Conservation (phyloP, 106 monocot species). For the Hemerocallis citrina region DNA sequence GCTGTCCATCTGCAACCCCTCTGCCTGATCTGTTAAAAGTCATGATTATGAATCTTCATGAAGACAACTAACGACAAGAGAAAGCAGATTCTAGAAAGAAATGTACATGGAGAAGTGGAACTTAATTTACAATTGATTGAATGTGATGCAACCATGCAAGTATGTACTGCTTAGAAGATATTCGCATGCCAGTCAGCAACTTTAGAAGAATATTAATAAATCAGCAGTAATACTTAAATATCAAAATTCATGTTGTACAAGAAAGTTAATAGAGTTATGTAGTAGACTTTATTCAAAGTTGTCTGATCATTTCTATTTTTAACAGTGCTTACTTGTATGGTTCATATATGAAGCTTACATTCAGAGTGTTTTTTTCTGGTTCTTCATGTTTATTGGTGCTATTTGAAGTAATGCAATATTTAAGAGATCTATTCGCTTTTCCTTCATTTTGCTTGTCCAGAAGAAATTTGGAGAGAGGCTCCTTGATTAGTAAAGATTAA, state of each 20-base stretch:
- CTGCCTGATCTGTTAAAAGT: conserved; percentile 35
- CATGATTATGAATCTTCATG: neutral
- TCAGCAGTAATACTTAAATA: neutral
- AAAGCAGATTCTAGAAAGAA: neutral
- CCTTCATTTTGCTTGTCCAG: too few relatives aligned
- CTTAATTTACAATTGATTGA: neutral
- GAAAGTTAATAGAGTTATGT: neutral
- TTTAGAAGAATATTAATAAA: neutral
- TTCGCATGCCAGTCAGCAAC: neutral
- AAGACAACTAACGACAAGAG: neutral
- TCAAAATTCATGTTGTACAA: neutral
- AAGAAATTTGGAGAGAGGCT: too few relatives aligned
- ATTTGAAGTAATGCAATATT: too few relatives aligned
- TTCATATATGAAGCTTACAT: too few relatives aligned
- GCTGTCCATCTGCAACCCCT: conserved; percentile 37
- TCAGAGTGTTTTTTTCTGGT: too few relatives aligned
- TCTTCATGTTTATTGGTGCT: too few relatives aligned
- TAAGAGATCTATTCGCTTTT: too few relatives aligned
- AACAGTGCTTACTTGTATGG: too few relatives aligned
- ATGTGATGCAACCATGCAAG: neutral
- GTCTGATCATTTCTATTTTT: neutral
- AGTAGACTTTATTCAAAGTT: neutral
- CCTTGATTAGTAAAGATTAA: too few relatives aligned
- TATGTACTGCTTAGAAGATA: neutral
- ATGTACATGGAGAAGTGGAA: neutral